Evolutionary conservation across 768 basidiomycete species (phyloP).

Genomic region (Boletus barrowsii): DNA sequence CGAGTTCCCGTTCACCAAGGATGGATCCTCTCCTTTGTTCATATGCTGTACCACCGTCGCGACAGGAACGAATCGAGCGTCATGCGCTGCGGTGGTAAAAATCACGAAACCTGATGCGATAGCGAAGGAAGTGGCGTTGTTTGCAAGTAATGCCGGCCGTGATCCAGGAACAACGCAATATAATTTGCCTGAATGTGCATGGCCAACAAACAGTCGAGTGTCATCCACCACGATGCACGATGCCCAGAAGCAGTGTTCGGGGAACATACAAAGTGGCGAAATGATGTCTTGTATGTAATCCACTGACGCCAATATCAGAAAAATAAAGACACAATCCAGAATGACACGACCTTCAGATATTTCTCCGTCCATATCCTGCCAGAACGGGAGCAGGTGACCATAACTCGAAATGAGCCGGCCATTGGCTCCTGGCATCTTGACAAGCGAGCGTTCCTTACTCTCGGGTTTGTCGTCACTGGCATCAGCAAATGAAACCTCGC

Average conservation of each 20-base stretch:
- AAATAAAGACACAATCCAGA: background rate
- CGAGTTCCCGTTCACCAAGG: conserved; percentile 26
- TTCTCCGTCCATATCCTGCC: conserved; percentile 48
- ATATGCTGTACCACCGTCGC: conserved; percentile 8
- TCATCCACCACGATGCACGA: conserved; percentile 25
- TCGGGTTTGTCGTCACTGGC: background rate
- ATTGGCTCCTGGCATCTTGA: conserved; percentile 37
- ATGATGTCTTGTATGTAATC: conserved; percentile 17
- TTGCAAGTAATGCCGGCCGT: conserved; percentile 38
- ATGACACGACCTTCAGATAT: conserved; percentile 41
- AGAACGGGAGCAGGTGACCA: conserved; percentile 25
- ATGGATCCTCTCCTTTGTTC: conserved; percentile 8
- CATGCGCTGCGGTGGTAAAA: conserved; percentile 81
- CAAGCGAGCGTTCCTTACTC: conserved; percentile 4
- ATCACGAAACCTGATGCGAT: conserved; percentile 74
- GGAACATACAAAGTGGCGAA: conserved; percentile 40
- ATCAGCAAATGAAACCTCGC: conserved; percentile 15
- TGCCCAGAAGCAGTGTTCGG: conserved; percentile 57
- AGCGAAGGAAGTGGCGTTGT: conserved; percentile 69
- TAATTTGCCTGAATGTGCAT: conserved; percentile 64
- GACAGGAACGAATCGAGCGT: conserved; percentile 66
- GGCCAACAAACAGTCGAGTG: conserved; percentile 53
- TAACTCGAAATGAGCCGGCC: conserved; percentile 44
- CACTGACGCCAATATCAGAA: conserved; percentile 16
- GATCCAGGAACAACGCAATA: conserved; percentile 41